Conservation (phyloP, 2,329 filamentous ascomycete genomes). For the Trichophyton verrucosum region DNA sequence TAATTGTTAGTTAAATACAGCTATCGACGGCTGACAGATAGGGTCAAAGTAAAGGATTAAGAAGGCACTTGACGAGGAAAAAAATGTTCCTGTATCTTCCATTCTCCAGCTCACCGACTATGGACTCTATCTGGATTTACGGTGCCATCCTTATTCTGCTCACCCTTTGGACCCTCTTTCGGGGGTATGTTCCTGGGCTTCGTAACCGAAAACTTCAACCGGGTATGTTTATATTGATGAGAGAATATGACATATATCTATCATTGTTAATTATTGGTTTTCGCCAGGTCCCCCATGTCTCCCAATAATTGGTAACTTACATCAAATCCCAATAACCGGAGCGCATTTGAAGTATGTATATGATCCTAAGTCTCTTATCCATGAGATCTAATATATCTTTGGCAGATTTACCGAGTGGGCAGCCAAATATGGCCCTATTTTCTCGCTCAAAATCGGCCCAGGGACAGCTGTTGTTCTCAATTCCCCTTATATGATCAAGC, state of each 20-base stretch:
- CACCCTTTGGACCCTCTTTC: neutral
- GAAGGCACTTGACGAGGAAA: neutral
- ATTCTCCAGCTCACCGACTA: neutral
- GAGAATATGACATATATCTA: neutral
- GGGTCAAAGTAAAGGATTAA: neutral
- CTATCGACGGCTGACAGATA: neutral
- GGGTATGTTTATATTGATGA: neutral
- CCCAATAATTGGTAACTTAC: constrained; percentile 42
- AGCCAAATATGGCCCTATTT: constrained; percentile 40
- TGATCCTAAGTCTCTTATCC: constrained; percentile 8
- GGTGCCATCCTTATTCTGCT: neutral
- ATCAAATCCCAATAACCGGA: constrained; percentile 31
- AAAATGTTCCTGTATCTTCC: neutral
- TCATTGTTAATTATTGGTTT: neutral
- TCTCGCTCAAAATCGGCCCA: constrained; percentile 40
- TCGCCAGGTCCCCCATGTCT: constrained; percentile 42
- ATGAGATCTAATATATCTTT: neutral
- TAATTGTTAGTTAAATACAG: neutral
- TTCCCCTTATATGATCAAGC: constrained; percentile 36
- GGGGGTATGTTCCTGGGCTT: neutral
- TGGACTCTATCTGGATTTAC: neutral
- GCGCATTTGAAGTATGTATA: constrained; percentile 30
- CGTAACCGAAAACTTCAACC: neutral
- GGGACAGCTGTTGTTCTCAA: constrained; percentile 38
- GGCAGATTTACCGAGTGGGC: constrained; percentile 40